Evolutionary conservation across 345 rosid species (phyloP), one percentile per base, ranked within the genome.

Genomic region (Brassica carinata): DNA sequence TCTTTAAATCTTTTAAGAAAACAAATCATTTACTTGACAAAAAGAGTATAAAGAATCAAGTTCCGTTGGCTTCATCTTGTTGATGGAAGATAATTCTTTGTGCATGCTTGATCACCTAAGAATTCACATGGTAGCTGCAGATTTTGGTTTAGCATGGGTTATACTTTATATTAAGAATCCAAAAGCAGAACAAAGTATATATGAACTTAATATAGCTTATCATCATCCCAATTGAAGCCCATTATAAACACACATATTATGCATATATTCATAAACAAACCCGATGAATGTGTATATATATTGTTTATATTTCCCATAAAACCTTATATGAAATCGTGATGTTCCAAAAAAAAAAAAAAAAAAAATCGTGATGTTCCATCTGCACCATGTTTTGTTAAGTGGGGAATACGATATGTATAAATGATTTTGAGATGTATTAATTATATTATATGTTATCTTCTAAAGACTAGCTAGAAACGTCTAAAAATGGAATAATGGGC

Each of bases 401-500:
- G 66, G 64, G 61, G 73, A 64, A 75, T 57, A 71, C 72, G 80
- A 71, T 65, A 64, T 15, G 19, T 65, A 61, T 57, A 67, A 38
- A 75, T 70, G 68, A 73, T 40, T 57, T 67, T 74, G 78, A 74
- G 70, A 73, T 79, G 78, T 76, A 68, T 58, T 17, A 57, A 2
- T 71, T 81, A 75, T 81, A 76, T 76, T 81, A 66, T 64, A 81
- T 72, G 81, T 76, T 81, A 76, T 81, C 84, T 81, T 63, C 68
- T 67, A 76, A 76, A 72, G 72, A 81, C 84, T 76, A 81, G 65
- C 84, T 76, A 81, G 65, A 77, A 81, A 74, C 76, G 72, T 80
- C 83, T 80, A 69, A 75, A 75, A 75, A 53, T 53, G 83, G 79
- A 70, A 75, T 75, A 75, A 76, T 81, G 84, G 77, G 84, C 84